phyloP scores from a whole-genome alignment of 257 asterid genomes.

The Solanum sitiens region DNA sequence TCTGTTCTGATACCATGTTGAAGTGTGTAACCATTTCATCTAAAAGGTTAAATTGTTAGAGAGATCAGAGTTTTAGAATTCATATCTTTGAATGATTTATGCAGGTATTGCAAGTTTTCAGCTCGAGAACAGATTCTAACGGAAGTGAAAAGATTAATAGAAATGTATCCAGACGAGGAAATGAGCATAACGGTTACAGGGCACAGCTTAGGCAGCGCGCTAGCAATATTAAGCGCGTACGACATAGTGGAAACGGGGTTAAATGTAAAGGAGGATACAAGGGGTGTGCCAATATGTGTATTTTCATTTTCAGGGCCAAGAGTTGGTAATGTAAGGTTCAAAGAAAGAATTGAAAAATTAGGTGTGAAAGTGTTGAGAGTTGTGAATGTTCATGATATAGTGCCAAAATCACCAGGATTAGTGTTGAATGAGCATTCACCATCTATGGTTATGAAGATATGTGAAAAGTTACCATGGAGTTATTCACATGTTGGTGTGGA shows the following conservation, averaged over 20 bases:
- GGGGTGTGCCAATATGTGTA: slow-evolving; percentile 19
- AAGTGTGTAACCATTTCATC: too few relatives aligned
- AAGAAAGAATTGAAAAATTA: slow-evolving; percentile 18
- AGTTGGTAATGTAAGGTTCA: slow-evolving; percentile 43
- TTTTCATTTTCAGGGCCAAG: slow-evolving; percentile 44
- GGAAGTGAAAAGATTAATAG: slow-evolving; percentile 18
- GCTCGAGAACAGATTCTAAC: slow-evolving; percentile 25
- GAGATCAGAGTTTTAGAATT: too few relatives aligned
- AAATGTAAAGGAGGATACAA: not conserved
- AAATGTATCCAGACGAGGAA: slow-evolving; percentile 21
- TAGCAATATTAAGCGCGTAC: slow-evolving; percentile 29
- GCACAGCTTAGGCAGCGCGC: slow-evolving; percentile 32
- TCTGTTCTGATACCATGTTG: too few relatives aligned
- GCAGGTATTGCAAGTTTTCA: slow-evolving; percentile 15
- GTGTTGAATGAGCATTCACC: slow-evolving; percentile 28
- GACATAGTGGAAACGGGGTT: slow-evolving; percentile 30
- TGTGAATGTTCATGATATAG: slow-evolving; percentile 37
- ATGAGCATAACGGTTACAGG: slow-evolving; percentile 33
- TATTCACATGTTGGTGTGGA: slow-evolving; percentile 47
- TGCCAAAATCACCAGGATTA: slow-evolving; percentile 39
- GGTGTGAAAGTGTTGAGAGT: slow-evolving; percentile 42
- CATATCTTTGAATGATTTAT: not conserved
- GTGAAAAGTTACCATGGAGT: slow-evolving; percentile 36
- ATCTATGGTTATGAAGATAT: slow-evolving; percentile 7
- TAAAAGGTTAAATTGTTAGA: too few relatives aligned